Evolutionary conservation across 225 moss, liverwort and hornwort species (phyloP).

Genomic region (Pleurozium schreberi): DNA sequence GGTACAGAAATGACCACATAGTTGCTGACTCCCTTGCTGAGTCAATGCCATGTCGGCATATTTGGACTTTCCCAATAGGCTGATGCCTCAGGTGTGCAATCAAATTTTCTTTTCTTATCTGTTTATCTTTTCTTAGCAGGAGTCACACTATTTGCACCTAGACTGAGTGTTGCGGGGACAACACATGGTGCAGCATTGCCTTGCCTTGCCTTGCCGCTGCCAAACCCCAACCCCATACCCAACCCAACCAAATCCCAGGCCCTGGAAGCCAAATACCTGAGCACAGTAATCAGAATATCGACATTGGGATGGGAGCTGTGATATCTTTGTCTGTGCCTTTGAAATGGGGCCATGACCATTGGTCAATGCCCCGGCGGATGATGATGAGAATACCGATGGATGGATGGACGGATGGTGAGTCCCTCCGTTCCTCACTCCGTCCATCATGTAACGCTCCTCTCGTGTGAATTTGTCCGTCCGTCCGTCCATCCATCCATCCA

Average conservation of each 20-base stretch:
- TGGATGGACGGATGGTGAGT: neutral
- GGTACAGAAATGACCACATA: too few species aligned
- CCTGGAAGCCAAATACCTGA: neutral
- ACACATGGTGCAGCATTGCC: neutral
- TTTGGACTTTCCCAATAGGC: neutral
- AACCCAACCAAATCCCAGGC: neutral
- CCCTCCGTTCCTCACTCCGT: too few species aligned
- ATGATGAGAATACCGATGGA: neutral
- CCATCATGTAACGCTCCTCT: neutral
- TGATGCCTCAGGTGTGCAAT: too few species aligned
- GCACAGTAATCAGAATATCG: neutral
- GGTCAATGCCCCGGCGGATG: neutral
- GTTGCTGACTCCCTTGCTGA: neutral
- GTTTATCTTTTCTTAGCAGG: neutral
- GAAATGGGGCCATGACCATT: neutral
- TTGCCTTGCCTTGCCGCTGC: neutral
- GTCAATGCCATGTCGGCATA: neutral
- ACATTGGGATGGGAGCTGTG: neutral
- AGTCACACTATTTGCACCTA: neutral
- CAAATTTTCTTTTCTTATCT: neutral
- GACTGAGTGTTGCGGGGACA: too few species aligned
- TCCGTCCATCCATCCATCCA: too few species aligned
- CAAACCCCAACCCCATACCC: too few species aligned
- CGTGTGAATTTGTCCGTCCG: neutral
- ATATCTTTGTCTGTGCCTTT: neutral